Conservation (phyloP, 257 asterid genomes). For the Petrea volubilis region DNA sequence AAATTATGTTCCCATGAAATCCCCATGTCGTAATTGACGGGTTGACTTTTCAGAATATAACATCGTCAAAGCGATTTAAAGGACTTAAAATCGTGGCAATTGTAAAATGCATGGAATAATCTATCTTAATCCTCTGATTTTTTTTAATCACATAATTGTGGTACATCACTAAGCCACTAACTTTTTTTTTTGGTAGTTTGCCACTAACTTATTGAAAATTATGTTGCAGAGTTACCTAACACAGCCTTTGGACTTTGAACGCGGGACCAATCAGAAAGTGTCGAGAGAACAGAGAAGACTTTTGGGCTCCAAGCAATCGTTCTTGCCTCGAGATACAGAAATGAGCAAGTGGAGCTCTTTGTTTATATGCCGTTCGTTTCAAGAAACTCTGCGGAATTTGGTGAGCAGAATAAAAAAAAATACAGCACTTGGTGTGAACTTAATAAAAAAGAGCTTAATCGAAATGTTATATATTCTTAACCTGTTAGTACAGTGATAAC, state of each 20-base stretch:
- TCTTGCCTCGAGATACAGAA: slow-evolving; percentile 28
- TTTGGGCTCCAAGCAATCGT: slow-evolving; percentile 19
- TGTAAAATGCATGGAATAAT: no score
- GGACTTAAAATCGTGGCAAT: no score
- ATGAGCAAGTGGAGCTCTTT: slow-evolving; percentile 14
- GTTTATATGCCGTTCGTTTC: slow-evolving; percentile 19
- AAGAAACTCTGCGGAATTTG: slow-evolving; percentile 20
- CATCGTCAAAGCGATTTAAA: no score
- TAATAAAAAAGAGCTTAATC: neutral
- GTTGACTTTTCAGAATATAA: no score
- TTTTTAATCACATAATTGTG: neutral
- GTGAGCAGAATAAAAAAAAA: neutral
- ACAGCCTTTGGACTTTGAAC: neutral
- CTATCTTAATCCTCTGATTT: neutral
- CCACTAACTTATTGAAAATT: neutral
- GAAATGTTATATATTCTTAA: neutral
- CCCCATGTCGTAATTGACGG: no score
- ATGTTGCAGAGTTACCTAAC: neutral
- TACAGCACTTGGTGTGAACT: neutral
- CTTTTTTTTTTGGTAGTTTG: neutral
- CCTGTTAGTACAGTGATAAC: neutral
- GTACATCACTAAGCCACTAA: neutral
- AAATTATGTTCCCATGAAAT: no score
- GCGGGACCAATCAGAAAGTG: neutral
- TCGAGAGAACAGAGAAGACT: neutral